phyloP scores from a whole-genome alignment of 768 basidiomycete species.

The Hortiboletus campestris region DNA sequence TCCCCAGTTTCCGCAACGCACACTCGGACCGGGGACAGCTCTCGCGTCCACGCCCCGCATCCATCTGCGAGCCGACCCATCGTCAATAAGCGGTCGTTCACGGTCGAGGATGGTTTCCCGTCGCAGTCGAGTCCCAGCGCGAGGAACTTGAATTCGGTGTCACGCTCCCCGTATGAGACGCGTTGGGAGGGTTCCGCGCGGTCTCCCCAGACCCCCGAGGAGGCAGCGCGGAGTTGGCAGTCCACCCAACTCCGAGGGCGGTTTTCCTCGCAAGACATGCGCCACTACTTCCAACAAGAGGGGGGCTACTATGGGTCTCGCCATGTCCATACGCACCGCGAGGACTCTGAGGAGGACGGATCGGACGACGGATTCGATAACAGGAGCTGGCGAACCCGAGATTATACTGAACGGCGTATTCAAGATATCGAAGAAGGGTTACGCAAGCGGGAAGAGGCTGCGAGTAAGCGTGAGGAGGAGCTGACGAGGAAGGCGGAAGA shows the following conservation, averaged over 20 bases:
- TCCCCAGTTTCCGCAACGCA: conserved; percentile 19
- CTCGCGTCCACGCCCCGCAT: conserved; percentile 21
- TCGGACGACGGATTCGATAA: conserved; percentile 34
- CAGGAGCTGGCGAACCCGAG: conserved; percentile 27
- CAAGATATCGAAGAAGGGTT: conserved; percentile 34
- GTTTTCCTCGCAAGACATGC: conserved; percentile 34
- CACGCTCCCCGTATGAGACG: conserved; percentile 28
- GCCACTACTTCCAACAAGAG: conserved; percentile 23
- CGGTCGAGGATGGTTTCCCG: conserved; percentile 24
- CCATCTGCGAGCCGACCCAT: conserved; percentile 34
- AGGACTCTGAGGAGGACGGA: conserved; percentile 31
- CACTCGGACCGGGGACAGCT: conserved; percentile 7
- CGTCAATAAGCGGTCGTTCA: conserved; percentile 28
- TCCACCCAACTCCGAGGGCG: conserved; percentile 24
- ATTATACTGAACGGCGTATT: conserved; percentile 32
- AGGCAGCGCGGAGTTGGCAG: conserved; percentile 31
- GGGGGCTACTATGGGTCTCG: conserved; percentile 9
- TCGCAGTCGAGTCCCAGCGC: conserved; percentile 23
- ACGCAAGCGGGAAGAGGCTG: conserved; percentile 35
- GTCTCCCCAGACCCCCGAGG: conserved; percentile 32
- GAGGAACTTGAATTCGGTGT: conserved; percentile 16
- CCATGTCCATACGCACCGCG: conserved; percentile 27
- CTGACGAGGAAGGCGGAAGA: conserved; percentile 38
- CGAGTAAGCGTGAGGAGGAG: conserved; percentile 32
- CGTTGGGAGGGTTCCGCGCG: conserved; percentile 30